phyloP scores from a whole-genome alignment of 345 rosid genomes.

The Sisymbrium altissimum region DNA sequence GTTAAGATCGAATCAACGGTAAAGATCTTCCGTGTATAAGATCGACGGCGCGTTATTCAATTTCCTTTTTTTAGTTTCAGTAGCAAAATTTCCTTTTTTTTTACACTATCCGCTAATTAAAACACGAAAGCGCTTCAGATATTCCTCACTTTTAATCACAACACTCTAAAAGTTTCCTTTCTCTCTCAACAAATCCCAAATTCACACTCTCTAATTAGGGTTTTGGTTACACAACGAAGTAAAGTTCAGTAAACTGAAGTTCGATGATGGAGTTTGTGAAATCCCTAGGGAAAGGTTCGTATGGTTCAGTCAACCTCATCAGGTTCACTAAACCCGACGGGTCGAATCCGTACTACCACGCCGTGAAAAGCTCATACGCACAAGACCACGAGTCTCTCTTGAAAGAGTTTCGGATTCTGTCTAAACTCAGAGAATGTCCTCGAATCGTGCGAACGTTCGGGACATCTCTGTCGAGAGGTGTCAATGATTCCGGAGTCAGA shows the following conservation, averaged over 20 bases:
- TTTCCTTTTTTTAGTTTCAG: background rate
- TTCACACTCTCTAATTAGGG: conserved; percentile 7
- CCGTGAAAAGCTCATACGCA: background rate
- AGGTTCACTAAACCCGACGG: background rate
- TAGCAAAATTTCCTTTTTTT: background rate
- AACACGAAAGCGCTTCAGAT: too few species aligned
- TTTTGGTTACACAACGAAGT: background rate
- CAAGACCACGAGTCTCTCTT: background rate
- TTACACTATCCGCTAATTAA: too few species aligned
- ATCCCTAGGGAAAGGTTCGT: conserved; percentile 15
- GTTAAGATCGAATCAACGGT: background rate
- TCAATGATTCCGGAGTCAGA: background rate
- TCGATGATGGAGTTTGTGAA: conserved; percentile 14
- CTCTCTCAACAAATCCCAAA: background rate
- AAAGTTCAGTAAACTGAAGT: background rate
- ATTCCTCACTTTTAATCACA: too few species aligned
- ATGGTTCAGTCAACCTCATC: conserved; percentile 19
- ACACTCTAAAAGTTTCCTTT: background rate
- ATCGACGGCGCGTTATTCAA: background rate
- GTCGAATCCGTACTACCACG: background rate
- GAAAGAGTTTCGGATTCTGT: background rate
- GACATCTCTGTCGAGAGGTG: background rate
- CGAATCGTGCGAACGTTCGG: background rate
- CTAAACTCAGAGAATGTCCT: background rate
- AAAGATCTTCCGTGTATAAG: background rate